Percentiles rank a stretch among this genome's conserved stretches.
These are phyloP conservation scores for Amesomyces nigricolor DNA, from an alignment of 2,329 filamentous ascomycete species.

Conservation along the genomic window DNA sequence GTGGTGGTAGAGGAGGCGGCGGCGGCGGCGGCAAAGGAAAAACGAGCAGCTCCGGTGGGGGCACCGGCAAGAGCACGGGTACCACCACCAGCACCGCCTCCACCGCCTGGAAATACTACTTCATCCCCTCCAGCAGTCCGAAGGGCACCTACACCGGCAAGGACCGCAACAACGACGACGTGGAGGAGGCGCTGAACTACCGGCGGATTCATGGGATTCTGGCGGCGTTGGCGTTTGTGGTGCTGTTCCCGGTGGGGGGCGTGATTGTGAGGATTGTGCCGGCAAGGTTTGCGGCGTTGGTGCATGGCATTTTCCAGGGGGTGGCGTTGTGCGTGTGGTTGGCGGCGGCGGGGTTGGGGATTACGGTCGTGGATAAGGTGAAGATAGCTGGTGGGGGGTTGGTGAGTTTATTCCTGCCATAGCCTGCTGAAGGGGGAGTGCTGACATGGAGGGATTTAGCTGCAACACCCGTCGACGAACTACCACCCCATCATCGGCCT, in stretches of 20 bases:
- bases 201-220: conserved; percentile 39
- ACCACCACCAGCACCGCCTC: too few relatives aligned
- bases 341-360: conserved; percentile 37
- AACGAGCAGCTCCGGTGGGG: background rate
- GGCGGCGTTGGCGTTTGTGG: conserved; percentile 37
- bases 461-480: conserved; percentile 31
- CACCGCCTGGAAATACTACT: too few relatives aligned
- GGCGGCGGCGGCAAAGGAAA: background rate
- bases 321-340: conserved; percentile 35
- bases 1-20: background rate
- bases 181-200: conserved; percentile 27
- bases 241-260: conserved; percentile 41
- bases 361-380: conserved; percentile 36
- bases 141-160: background rate
- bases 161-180: conserved; percentile 25
- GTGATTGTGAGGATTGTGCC: conserved; percentile 38
- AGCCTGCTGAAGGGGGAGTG: background rate
- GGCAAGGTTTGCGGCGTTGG: conserved; percentile 33
- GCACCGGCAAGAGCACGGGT: background rate
- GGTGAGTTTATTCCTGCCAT: conserved; percentile 26
- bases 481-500: conserved; percentile 45
- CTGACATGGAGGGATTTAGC: conserved; percentile 20
- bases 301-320: conserved; percentile 38
- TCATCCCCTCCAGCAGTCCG: too few relatives aligned
- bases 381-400: conserved; percentile 30